These are phyloP conservation scores for Podaxis sp. DNA, from an alignment of 768 basidiomycete species.

Conservation along the genomic window DNA sequence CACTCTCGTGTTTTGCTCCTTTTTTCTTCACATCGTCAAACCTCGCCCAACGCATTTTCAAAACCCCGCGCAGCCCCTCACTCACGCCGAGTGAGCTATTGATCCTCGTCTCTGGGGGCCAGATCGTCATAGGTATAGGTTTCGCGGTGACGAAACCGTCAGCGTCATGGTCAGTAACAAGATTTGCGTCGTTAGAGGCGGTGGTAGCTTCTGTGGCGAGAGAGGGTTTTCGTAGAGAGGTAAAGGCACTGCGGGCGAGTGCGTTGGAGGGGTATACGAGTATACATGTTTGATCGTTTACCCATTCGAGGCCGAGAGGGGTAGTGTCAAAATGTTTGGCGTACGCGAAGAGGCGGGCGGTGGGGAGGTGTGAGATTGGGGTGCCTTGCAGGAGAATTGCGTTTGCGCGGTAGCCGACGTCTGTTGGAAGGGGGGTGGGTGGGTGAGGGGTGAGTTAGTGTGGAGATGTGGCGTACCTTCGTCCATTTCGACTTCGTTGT, in stretches of 20 bases:
- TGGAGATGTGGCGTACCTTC: conserved; percentile 21
- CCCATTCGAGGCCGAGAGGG: conserved; percentile 81
- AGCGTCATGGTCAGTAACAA: conserved; percentile 44
- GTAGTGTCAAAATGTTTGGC: conserved; percentile 71
- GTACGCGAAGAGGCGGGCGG: conserved; percentile 76
- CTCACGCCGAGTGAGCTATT: conserved; percentile 67
- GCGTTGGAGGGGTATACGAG: conserved; percentile 62
- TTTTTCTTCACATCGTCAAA: conserved; percentile 71
- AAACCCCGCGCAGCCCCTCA: conserved; percentile 58
- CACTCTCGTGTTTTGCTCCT: conserved; percentile 66
- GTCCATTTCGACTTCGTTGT: conserved; percentile 32
- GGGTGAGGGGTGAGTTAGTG: not conserved
- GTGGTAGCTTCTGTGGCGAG: conserved; percentile 20
- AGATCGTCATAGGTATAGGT: conserved; percentile 65
- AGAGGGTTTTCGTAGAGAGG: not conserved
- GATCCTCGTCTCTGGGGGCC: conserved; percentile 79
- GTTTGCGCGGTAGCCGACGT: conserved; percentile 48
- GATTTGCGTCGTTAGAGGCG: conserved; percentile 42
- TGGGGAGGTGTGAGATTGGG: conserved; percentile 73
- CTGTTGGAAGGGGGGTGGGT: conserved; percentile 21
- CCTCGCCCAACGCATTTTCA: conserved; percentile 76
- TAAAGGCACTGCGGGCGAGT: conserved; percentile 35
- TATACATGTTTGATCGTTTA: conserved; percentile 79
- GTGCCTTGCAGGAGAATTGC: conserved; percentile 59
- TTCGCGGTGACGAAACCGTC: conserved; percentile 61